Evolutionary conservation across 23 red algal species (phyloP).

Genomic region (Gracilaria domingensis): DNA sequence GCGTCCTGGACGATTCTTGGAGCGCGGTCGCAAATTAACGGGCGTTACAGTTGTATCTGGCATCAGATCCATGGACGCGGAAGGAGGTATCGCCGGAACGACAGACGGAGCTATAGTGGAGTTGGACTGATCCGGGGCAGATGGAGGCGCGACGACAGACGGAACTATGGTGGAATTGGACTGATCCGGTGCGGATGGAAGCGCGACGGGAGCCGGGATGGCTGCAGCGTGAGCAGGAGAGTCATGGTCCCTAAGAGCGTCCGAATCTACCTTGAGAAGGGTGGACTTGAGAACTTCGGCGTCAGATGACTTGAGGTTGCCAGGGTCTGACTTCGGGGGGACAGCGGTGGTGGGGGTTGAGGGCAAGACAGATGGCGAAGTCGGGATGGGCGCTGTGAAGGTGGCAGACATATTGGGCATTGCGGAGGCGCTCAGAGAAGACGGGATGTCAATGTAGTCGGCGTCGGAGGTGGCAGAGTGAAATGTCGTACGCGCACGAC

Average conservation of each 20-base stretch:
- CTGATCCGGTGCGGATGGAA: background rate
- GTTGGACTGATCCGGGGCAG: background rate
- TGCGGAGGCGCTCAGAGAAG: background rate
- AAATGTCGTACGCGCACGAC: too few relatives aligned
- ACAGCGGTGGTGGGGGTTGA: background rate
- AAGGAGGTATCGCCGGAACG: background rate
- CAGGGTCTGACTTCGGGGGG: background rate
- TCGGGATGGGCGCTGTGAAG: background rate
- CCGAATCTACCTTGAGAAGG: background rate
- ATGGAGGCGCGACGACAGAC: background rate
- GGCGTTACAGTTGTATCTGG: background rate
- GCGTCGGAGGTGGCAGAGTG: background rate
- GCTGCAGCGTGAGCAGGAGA: background rate
- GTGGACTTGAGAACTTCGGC: background rate
- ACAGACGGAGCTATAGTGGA: constrained; percentile 1
- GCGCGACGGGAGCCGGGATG: background rate
- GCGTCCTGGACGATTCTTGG: constrained; percentile 34
- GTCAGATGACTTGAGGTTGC: background rate
- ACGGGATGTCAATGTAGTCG: background rate
- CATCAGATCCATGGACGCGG: background rate
- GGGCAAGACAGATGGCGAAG: background rate
- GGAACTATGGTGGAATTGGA: background rate
- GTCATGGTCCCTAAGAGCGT: constrained; percentile 5
- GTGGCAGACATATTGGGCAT: background rate
- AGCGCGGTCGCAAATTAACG: background rate